Conservation (phyloP, 2,329 filamentous ascomycete species). For the Calonectria hawksworthii region DNA sequence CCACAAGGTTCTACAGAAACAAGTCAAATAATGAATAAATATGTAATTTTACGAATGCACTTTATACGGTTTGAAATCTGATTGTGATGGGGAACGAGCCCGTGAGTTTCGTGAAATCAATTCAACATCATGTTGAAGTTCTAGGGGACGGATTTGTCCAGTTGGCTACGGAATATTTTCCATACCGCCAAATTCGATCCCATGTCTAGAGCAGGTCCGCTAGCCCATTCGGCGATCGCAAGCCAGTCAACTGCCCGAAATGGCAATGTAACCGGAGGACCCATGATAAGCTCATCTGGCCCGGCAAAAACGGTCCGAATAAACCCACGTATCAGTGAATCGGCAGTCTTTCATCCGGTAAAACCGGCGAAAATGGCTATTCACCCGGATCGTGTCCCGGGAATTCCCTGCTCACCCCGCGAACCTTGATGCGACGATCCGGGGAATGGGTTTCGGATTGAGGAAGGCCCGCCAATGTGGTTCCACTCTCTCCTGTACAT, state of each 20-base stretch:
- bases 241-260: not conserved
- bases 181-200: not conserved
- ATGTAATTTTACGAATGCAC: not conserved
- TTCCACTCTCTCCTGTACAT: not conserved
- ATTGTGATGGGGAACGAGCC: not conserved
- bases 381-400: not conserved
- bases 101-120: not conserved
- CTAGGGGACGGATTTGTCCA: not conserved
- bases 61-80: too few relatives aligned
- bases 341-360: not conserved
- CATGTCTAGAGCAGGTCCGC: not conserved
- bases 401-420: conserved; percentile 6
- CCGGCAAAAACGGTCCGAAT: conserved; percentile 7
- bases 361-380: not conserved
- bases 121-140: not conserved
- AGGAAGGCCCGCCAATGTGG: not conserved
- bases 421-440: conserved; percentile 4
- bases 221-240: not conserved
- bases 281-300: not conserved
- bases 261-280: not conserved
- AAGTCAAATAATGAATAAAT: not conserved
- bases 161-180: not conserved
- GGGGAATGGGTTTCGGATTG: not conserved
- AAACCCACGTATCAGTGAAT: conserved; percentile 5
- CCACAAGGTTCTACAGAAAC: not conserved